Evolutionary conservation across 164 flowering plant genomes (phyloP).

Genomic region (Cinnamomum chago): DNA sequence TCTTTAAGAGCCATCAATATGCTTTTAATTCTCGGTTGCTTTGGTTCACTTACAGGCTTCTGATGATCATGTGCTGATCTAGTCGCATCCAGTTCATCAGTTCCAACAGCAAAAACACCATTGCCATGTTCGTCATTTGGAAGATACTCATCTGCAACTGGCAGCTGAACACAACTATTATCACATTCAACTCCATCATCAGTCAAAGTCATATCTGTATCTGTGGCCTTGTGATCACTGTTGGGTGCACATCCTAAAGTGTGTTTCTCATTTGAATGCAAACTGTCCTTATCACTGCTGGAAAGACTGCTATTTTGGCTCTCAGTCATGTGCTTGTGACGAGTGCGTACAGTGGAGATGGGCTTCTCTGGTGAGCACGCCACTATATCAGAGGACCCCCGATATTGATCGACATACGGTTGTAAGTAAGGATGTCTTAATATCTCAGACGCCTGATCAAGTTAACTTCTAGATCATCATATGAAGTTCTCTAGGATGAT

Average conservation of each 20-base stretch:
- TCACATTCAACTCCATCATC: constrained; percentile 40
- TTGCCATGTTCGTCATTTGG: constrained; percentile 31
- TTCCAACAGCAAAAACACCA: constrained; percentile 14
- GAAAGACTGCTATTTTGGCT: constrained; percentile 86
- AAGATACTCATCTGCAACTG: constrained; percentile 16
- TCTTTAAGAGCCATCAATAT: constrained; percentile 78
- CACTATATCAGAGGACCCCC: constrained; percentile 23
- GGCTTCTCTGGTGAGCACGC: constrained; percentile 51
- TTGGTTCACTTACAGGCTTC: constrained; percentile 35
- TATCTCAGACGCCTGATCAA: constrained; percentile 80
- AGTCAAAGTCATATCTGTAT: constrained; percentile 36
- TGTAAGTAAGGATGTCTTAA: constrained; percentile 89
- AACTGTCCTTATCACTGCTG: constrained; percentile 75
- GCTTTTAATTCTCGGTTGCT: constrained; percentile 68
- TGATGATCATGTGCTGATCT: constrained; percentile 36
- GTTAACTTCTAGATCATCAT: constrained; percentile 21
- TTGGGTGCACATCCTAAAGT: constrained; percentile 22
- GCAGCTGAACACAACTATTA: constrained; percentile 7
- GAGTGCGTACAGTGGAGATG: constrained; percentile 24
- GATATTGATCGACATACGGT: constrained; percentile 72
- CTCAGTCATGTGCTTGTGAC: constrained; percentile 43
- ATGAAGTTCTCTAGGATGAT: background rate
- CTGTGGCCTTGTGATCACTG: constrained; percentile 46
- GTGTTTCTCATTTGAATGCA: constrained; percentile 57
- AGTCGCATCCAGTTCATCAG: constrained; percentile 31